A percentile compares a stretch with the other conserved stretches of the same genome.
These are phyloP conservation scores for Coix lacrymajobi DNA, from an alignment of 176 grass and related monocot species.

Conservation along the genomic window DNA sequence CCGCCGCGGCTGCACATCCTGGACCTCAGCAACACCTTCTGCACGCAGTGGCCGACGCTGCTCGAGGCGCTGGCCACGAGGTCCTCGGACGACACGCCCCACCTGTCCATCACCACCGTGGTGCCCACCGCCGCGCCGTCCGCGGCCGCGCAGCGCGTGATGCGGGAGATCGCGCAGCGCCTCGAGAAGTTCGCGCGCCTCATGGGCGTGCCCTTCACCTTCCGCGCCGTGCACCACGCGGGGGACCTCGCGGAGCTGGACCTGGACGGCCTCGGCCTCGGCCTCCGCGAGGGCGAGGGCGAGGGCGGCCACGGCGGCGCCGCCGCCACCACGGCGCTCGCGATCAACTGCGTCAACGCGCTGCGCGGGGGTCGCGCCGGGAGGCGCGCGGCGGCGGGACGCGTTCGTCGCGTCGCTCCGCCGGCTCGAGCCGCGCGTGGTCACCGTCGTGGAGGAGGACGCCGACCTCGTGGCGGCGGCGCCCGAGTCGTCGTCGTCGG, in stretches of 20 bases:
- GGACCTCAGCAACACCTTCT: slow-evolving; percentile 92
- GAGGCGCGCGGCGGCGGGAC: slow-evolving; percentile 41
- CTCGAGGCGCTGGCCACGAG: slow-evolving; percentile 82
- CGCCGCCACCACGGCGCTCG: slow-evolving; percentile 37
- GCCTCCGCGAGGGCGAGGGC: slow-evolving; percentile 33
- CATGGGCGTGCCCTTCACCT: slow-evolving; percentile 89
- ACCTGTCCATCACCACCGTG: slow-evolving; percentile 84
- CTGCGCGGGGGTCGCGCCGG: slow-evolving; percentile 52
- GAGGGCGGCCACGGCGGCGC: no score
- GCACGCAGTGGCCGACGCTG: slow-evolving; percentile 97
- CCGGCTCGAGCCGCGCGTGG: slow-evolving; percentile 56
- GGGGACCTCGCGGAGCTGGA: slow-evolving; percentile 70
- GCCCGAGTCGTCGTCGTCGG: background rate
- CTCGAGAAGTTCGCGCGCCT: slow-evolving; percentile 95
- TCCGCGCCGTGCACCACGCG: slow-evolving; percentile 67
- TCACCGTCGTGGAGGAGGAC: slow-evolving; percentile 90
- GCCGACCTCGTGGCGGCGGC: slow-evolving; percentile 53
- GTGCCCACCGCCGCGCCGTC: slow-evolving; percentile 38
- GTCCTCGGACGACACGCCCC: slow-evolving; percentile 83
- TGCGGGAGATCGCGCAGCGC: slow-evolving; percentile 76
- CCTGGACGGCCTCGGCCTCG: slow-evolving; percentile 58
- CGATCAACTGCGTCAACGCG: slow-evolving; percentile 78
- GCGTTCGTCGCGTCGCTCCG: slow-evolving; percentile 48
- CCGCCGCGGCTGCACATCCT: slow-evolving; percentile 76
- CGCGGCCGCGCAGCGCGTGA: slow-evolving; percentile 56